Percentiles rank a stretch among this genome's conserved stretches.
phyloP scores from a whole-genome alignment of 2,329 filamentous ascomycete species.

The Colletotrichum godetiae region DNA sequence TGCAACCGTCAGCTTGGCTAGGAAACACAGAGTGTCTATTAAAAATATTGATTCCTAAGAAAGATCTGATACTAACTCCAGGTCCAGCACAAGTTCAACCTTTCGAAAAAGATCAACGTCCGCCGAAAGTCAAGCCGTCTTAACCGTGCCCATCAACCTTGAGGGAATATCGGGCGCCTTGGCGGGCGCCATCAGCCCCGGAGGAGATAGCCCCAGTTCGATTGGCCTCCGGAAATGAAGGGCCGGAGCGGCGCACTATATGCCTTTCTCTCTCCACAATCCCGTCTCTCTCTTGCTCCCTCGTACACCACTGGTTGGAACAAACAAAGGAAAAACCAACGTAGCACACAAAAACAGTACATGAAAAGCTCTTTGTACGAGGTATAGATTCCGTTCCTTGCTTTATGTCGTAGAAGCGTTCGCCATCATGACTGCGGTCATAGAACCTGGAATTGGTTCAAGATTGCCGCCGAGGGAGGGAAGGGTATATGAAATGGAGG shows the following conservation, averaged over 20 bases:
- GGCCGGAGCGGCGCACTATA: slow-evolving; percentile 1
- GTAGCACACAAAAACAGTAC: slow-evolving; percentile 9
- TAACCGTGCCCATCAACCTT: neutral
- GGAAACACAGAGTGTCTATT: slow-evolving; percentile 27
- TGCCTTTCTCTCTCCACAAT: neutral
- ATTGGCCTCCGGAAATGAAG: neutral
- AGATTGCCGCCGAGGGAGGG: neutral
- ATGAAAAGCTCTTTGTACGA: slow-evolving; percentile 24
- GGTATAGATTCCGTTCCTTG: slow-evolving; percentile 35
- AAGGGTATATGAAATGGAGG: slow-evolving; percentile 30
- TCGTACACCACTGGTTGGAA: slow-evolving; percentile 23
- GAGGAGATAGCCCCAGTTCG: neutral
- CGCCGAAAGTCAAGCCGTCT: neutral
- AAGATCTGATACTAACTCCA: slow-evolving; percentile 9
- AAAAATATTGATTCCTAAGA: slow-evolving; percentile 20
- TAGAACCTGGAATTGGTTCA: slow-evolving; percentile 15
- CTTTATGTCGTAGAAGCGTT: slow-evolving; percentile 33
- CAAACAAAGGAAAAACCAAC: slow-evolving; percentile 27
- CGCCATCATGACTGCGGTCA: slow-evolving; percentile 25
- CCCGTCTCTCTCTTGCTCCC: neutral
- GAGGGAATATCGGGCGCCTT: neutral
- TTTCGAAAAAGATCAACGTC: neutral
- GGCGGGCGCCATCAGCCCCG: neutral
- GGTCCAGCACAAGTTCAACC: neutral
- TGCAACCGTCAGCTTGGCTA: neutral